Evolutionary conservation across 495 filamentous ascomycete species (phyloP), one percentile per base, ranked within the genome.

Genomic region (Penicillium paradoxum): DNA sequence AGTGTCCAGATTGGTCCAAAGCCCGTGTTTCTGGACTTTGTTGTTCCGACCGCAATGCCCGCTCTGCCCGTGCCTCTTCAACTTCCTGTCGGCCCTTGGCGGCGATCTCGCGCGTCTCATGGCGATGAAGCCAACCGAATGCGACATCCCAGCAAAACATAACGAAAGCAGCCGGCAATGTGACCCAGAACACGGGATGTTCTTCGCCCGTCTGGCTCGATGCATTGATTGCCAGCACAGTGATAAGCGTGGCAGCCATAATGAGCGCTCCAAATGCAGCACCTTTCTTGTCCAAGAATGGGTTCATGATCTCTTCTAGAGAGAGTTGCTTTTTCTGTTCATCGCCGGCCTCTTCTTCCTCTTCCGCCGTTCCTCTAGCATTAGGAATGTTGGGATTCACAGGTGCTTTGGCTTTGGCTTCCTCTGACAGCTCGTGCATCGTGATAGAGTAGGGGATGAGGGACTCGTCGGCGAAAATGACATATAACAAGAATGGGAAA

Each of bases 291-390:
- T 87, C 84, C 11, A 87, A 54, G 58, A 83, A 87, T 1, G 84
- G 84, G 53, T 87, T 85, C 79, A 87, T 81, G 62, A 87, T 83
- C 59, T 86, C 83, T 60, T 84, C 83, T 0, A 87, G 71, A 0
- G 80, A 82, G 9, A 84, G 62, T 1, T 75, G 60, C 46, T 81
- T 75, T n/a, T 65, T 73, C 21, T 57, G 22, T 14, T 47, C 49
- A 13, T 59, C 45, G 22, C 74, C 70, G 0, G 57, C 58, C 6
- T 76, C 70, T 50, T 84, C 80, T 43, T 77, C 62, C 47, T 79
- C 77, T 33, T 78, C 80, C 0, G 76, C 75, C 2, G 57, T 73
- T n/a, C 79, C 80, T 53, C 80, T 61, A 9, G 79, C 79, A 55
- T 82, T 58, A 8, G 83, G 84, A 44, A 87, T 86, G 57, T 85